Evolutionary conservation across 148 eudicot species (phyloP).

Genomic region (Rhododendron griersonianum): DNA sequence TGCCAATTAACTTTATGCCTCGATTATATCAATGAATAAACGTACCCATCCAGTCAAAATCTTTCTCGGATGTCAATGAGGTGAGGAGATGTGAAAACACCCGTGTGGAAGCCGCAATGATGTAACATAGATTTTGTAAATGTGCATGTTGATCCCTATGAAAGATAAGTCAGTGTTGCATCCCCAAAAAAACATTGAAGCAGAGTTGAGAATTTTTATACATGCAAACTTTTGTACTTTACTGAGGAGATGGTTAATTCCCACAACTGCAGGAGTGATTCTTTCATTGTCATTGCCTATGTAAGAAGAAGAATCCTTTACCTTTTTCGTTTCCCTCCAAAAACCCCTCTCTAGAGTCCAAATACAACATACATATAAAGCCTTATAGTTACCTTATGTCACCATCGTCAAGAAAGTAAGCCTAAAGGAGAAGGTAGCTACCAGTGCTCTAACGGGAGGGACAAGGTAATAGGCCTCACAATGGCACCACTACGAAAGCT

Average conservation of each 20-base stretch:
- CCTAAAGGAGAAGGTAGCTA: not conserved
- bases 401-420: not conserved
- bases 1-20: no score
- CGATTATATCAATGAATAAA: no score
- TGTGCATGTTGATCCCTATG: conserved; percentile 88
- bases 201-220: not conserved
- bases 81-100: no score
- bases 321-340: not conserved
- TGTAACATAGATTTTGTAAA: conserved; percentile 22
- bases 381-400: not conserved
- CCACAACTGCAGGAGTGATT: not conserved
- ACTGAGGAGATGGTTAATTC: not conserved
- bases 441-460: not conserved
- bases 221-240: not conserved
- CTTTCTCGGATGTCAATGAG: no score
- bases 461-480: no score
- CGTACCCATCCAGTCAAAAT: no score
- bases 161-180: conserved; percentile 11
- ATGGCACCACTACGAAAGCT: no score
- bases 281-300: not conserved
- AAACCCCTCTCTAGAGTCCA: not conserved
- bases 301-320: not conserved
- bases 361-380: not conserved
- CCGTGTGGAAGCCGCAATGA: no score
- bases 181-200: not conserved